Evolutionary conservation across 305 asterid genomes (phyloP).

Genomic region (Solanum hybrid): DNA sequence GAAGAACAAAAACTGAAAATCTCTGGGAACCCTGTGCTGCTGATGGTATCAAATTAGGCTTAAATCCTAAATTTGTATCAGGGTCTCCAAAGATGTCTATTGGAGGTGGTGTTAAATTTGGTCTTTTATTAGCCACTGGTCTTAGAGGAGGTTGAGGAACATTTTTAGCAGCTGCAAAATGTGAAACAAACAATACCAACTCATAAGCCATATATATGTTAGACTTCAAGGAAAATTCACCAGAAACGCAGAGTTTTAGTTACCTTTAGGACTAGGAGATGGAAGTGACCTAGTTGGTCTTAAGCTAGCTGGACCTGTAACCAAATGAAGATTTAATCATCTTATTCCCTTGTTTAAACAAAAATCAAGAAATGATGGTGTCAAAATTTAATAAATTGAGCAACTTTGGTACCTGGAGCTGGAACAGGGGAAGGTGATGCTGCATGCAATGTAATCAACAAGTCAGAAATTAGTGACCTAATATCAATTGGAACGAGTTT

Average conservation of each 20-base stretch:
- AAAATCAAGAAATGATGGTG: not conserved
- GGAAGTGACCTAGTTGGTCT: constrained; percentile 1
- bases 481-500: not conserved
- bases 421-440: constrained; percentile 51
- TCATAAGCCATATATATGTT: not conserved
- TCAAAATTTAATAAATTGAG: not conserved
- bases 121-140: not conserved
- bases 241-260: not conserved
- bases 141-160: not conserved
- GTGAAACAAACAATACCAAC: not conserved
- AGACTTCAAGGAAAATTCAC: not conserved
- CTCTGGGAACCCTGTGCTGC: not conserved
- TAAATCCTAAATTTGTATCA: constrained; percentile 13
- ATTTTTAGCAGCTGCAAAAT: not conserved
- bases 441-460: constrained; percentile 19
- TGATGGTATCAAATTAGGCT: constrained; percentile 14
- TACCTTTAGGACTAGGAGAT: constrained; percentile 15
- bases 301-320: constrained; percentile 11
- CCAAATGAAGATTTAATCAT: not conserved
- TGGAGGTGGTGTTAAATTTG: constrained; percentile 36
- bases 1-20: constrained; percentile 3
- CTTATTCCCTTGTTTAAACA: not conserved
- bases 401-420: constrained; percentile 32
- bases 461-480: not conserved
- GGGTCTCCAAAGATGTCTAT: not conserved